phyloP scores from a whole-genome alignment of 1,284 basidiomycete species.

The Boletus sp. region DNA sequence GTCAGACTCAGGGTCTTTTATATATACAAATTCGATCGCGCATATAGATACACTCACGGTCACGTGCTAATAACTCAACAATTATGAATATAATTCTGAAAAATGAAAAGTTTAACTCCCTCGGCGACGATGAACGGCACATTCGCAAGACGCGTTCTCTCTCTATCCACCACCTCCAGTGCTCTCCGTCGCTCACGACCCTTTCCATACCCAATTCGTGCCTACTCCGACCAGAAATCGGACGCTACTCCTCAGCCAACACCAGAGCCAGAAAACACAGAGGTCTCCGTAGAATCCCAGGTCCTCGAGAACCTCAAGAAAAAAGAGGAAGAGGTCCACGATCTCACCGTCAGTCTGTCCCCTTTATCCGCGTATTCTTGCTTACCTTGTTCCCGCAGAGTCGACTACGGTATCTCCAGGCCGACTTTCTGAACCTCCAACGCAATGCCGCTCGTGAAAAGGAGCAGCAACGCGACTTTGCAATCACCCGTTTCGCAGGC shows the following conservation, averaged over 20 bases:
- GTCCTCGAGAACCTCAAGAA: conserved; percentile 54
- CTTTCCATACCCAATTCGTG: conserved; percentile 32
- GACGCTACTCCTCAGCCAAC: conserved; percentile 26
- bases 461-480: conserved; percentile 89
- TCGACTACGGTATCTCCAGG: conserved; percentile 84
- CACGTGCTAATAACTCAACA: conserved; percentile 20
- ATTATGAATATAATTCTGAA: no score
- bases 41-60: background rate
- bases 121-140: conserved; percentile 45
- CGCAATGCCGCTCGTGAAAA: conserved; percentile 90
- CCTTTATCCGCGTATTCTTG: background rate
- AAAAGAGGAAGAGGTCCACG: conserved; percentile 70
- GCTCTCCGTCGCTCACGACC: conserved; percentile 40
- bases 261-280: conserved; percentile 33
- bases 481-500: conserved; percentile 86
- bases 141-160: conserved; percentile 51
- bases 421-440: conserved; percentile 95
- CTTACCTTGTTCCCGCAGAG: conserved; percentile 45
- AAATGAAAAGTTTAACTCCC: no score
- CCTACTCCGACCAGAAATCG: conserved; percentile 54
- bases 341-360: conserved; percentile 63
- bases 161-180: conserved; percentile 47
- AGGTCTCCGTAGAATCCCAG: conserved; percentile 38
- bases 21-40: background rate
- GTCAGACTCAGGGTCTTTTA: background rate